Conservation (phyloP, 1,284 basidiomycete genomes). For the Mixia osmundae region DNA sequence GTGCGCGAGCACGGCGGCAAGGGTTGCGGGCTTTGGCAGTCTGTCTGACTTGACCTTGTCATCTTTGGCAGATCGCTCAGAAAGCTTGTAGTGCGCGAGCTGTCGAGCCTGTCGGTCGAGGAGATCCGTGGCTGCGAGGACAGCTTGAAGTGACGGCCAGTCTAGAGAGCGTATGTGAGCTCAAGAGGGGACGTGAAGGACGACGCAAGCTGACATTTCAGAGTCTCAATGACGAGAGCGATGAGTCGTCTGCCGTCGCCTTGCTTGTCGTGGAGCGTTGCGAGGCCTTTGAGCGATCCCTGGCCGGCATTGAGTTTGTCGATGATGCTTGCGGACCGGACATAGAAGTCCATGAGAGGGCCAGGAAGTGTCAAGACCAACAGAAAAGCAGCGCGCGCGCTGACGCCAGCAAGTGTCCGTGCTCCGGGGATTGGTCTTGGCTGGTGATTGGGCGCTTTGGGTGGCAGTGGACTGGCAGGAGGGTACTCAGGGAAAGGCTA, state of each 20-base stretch:
- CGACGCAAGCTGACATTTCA: conserved; percentile 1
- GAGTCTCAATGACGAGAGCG: not conserved
- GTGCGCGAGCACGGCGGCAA: conserved; percentile 34
- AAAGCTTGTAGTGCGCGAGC: not conserved
- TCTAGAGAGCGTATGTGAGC: not conserved
- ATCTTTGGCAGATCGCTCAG: not conserved
- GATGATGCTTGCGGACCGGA: not conserved
- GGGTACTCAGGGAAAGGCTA: too few relatives aligned
- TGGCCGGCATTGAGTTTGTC: not conserved
- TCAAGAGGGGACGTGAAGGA: not conserved
- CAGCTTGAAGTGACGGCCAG: not conserved
- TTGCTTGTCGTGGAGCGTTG: not conserved
- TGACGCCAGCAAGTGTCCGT: too few relatives aligned
- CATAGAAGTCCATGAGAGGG: conserved; percentile 1
- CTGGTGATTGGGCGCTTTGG: too few relatives aligned
- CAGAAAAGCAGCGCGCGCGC: too few relatives aligned
- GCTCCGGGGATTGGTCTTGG: too few relatives aligned
- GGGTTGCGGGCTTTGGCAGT: not conserved
- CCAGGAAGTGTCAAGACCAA: too few relatives aligned
- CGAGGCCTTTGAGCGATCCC: not conserved
- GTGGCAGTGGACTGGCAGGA: too few relatives aligned
- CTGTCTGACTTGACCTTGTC: not conserved
- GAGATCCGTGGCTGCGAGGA: not conserved
- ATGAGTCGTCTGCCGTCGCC: not conserved
- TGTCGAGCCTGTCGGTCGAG: not conserved